phyloP scores from a whole-genome alignment of 371 early-diverging fungal species.

The Mortierella polycephala region DNA sequence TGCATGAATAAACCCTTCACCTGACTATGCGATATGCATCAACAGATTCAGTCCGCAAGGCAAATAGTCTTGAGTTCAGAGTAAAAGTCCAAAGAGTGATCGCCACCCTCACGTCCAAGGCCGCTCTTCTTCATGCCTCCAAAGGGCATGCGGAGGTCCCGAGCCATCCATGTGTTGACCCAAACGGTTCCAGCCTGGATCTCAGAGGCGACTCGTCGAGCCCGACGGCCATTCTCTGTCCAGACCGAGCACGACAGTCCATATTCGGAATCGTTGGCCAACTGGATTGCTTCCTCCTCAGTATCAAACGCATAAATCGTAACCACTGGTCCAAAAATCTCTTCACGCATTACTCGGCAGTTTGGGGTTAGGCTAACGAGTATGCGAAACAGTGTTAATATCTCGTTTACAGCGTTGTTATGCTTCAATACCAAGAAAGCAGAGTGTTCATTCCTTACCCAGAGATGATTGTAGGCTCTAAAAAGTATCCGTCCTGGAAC shows the following conservation, averaged over 20 bases:
- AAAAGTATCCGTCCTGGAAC: slow-evolving; percentile 67
- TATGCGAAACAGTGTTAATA: background rate
- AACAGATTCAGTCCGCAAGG: slow-evolving; percentile 45
- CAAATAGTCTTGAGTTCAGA: slow-evolving; percentile 68
- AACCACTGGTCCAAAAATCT: slow-evolving; percentile 91
- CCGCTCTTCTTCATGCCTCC: slow-evolving; percentile 68
- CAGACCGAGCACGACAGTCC: slow-evolving; percentile 86
- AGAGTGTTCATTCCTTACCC: slow-evolving; percentile 45
- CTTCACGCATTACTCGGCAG: slow-evolving; percentile 76
- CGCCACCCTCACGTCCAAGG: slow-evolving; percentile 68
- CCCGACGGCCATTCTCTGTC: slow-evolving; percentile 71
- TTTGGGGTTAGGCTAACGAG: slow-evolving; percentile 58
- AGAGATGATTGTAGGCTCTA: slow-evolving; percentile 76
- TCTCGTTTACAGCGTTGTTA: no score
- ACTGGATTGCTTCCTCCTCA: slow-evolving; percentile 73
- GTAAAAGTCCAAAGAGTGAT: slow-evolving; percentile 65
- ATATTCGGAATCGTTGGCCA: slow-evolving; percentile 79
- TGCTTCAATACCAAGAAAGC: no score
- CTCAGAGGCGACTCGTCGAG: slow-evolving; percentile 68
- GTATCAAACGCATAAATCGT: slow-evolving; percentile 77
- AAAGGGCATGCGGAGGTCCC: slow-evolving; percentile 79
- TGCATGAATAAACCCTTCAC: background rate
- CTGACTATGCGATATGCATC: background rate
- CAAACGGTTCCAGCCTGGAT: slow-evolving; percentile 72
- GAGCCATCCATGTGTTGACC: slow-evolving; percentile 82